These are phyloP conservation scores for Mollisiaceae sp. DNA, from an alignment of 2,329 filamentous ascomycete species.

Conservation along the genomic window DNA sequence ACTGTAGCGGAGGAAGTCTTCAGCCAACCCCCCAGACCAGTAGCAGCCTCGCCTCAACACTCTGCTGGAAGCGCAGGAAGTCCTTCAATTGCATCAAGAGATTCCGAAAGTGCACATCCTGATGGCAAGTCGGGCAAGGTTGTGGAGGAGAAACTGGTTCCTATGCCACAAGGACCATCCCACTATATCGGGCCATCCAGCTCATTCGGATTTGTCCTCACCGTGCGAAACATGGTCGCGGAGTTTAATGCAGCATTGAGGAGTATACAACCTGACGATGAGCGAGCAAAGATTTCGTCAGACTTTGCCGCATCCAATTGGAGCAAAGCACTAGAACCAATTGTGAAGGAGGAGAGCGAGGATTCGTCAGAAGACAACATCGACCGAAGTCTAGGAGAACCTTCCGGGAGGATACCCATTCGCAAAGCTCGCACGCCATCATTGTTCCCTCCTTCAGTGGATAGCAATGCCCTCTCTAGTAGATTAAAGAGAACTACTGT, in stretches of 20 bases:
- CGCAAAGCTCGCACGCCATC: conserved; percentile 23
- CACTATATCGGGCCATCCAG: conserved; percentile 43
- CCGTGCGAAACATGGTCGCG: conserved; percentile 39
- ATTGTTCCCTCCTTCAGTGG: conserved; percentile 28
- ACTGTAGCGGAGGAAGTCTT: conserved; percentile 36
- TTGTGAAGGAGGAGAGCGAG: conserved; percentile 37
- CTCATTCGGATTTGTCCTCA: conserved; percentile 41
- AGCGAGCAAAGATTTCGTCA: conserved; percentile 34
- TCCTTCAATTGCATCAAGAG: conserved; percentile 29
- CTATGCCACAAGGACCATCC: conserved; percentile 36
- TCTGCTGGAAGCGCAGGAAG: conserved; percentile 26
- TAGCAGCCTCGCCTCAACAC: conserved; percentile 27
- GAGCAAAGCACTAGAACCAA: conserved; percentile 41
- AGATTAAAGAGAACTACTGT: conserved; percentile 31
- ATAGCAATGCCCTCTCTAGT: conserved; percentile 24
- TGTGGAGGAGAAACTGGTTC: conserved; percentile 38
- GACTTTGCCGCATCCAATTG: conserved; percentile 39
- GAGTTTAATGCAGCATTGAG: conserved; percentile 37
- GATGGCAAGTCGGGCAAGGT: conserved; percentile 25
- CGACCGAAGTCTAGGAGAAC: conserved; percentile 15
- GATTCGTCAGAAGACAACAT: conserved; percentile 33
- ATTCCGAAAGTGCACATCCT: conserved; percentile 19
- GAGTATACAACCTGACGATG: conserved; percentile 34
- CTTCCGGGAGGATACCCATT: conserved; percentile 11
- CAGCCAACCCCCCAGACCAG: conserved; percentile 28